Evolutionary conservation across 2,329 filamentous ascomycete genomes (phyloP).

Genomic region (Alternaria burnsii): DNA sequence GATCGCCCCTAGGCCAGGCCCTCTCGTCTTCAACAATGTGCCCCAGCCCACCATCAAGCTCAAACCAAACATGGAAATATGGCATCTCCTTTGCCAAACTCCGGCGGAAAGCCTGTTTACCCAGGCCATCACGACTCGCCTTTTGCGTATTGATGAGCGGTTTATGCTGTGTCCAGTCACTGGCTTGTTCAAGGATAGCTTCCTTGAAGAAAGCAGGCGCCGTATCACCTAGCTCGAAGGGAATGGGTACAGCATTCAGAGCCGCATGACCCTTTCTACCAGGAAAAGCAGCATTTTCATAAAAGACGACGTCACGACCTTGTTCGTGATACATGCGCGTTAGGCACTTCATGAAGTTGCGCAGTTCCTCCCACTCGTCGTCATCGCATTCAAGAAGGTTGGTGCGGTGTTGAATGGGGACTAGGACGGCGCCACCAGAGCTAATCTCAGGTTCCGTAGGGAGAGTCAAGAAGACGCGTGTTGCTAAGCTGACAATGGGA

Average conservation of each 20-base stretch:
- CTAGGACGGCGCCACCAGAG: conserved; percentile 84
- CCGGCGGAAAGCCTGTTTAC: conserved; percentile 81
- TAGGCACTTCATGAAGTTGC: conserved; percentile 98
- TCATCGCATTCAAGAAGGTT: conserved; percentile 98
- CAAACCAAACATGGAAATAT: conserved; percentile 97
- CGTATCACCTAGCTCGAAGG: conserved; percentile 88
- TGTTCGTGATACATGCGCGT: conserved; percentile 95
- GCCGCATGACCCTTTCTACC: conserved; percentile 83
- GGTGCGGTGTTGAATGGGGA: conserved; percentile 82
- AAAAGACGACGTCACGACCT: conserved; percentile 92
- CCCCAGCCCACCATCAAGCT: conserved; percentile 87
- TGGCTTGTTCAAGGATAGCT: conserved; percentile 85
- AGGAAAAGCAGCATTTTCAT: conserved; percentile 91
- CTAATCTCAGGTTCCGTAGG: conserved; percentile 89
- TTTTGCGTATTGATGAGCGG: conserved; percentile 90
- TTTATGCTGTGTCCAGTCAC: conserved; percentile 95
- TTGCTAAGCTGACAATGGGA: conserved; percentile 85
- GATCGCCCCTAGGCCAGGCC: conserved; percentile 87
- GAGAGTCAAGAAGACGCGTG: conserved; percentile 85
- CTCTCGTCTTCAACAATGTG: conserved; percentile 89
- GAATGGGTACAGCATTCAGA: conserved; percentile 85
- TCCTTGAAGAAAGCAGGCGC: conserved; percentile 96
- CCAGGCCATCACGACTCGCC: conserved; percentile 71
- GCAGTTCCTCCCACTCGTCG: conserved; percentile 98
- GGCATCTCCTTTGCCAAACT: conserved; percentile 94